Evolutionary conservation across 495 filamentous ascomycete genomes (phyloP), one percentile per base, ranked within the genome.

Genomic region (Lophiostoma macrostomum): DNA sequence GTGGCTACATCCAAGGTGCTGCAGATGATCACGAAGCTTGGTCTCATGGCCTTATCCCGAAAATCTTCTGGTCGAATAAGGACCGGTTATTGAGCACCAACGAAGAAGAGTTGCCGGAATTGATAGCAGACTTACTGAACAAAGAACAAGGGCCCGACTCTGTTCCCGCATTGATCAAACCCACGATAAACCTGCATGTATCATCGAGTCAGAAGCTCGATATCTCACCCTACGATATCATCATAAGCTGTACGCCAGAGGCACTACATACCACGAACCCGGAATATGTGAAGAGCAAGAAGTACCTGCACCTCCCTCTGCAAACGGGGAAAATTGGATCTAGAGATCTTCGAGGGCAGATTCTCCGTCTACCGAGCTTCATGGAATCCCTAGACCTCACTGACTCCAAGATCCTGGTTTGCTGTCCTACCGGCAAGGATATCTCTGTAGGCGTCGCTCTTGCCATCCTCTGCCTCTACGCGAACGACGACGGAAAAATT

Each of bases 11-110:
- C 55, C 93, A 96, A 68, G 93, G 93, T 20, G 90, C 91, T 11
- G 91, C 85, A 4, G 91, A 97, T 70, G 91, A 97, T 64, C 87
- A 83, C 16, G 91, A 97, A 70, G 84, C 82, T 31, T 98, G 93
- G 93, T 83, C 88, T 12, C 37, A 40, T 31, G 74, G 71, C 0
- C 71, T 96, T 10, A 91, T 86, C 7, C 79, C 91, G 8, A 69
- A 67, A 1, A 54, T 90, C 3, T 97, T 95, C 67, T 97, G 91
- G 91, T 67, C 67, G 27, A 75, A 91, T 50, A 69, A 69, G 23
- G 71, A 75, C 1, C 24, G 61, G 22, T 67, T 96, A 5, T 60
- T 90, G 7, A 52, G 56, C 0, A 78, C 84, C 0, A 44, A 77
- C 0, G 88, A 95, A 59, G 71, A 77, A 3, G 80, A 88, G 5